phyloP scores from a whole-genome alignment of 192 early-diverging fungal genomes.

The Glomus cerebriforme region DNA sequence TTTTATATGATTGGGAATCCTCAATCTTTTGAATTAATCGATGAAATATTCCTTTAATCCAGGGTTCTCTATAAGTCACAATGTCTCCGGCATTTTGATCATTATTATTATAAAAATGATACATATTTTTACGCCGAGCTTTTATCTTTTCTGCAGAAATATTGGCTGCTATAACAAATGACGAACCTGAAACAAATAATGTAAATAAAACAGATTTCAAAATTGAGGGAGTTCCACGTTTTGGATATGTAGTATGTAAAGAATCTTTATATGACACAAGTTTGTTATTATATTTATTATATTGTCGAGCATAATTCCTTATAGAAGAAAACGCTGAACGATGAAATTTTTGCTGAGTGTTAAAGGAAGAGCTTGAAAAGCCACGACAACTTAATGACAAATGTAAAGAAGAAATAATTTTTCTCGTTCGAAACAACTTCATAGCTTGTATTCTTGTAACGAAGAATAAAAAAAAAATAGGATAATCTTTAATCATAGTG shows the following conservation, averaged over 20 bases:
- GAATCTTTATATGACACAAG: neutral
- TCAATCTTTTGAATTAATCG: slow-evolving; percentile 39
- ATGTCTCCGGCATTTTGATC: slow-evolving; percentile 35
- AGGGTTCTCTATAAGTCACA: slow-evolving; percentile 28
- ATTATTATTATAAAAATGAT: slow-evolving; percentile 35
- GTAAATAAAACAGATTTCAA: slow-evolving; percentile 53
- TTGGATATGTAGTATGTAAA: neutral
- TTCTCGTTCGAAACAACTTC: neutral
- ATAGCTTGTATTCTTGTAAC: too few species aligned
- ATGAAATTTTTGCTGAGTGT: neutral
- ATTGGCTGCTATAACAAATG: slow-evolving; percentile 44
- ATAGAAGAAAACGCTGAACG: neutral
- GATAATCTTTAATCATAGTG: neutral
- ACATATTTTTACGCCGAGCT: slow-evolving; percentile 35
- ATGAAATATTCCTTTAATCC: slow-evolving; percentile 35
- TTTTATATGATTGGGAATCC: slow-evolving; percentile 39
- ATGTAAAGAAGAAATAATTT: neutral
- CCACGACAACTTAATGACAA: neutral
- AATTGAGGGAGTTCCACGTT: slow-evolving; percentile 29
- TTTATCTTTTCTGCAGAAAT: slow-evolving; percentile 39
- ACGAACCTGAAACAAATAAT: slow-evolving; percentile 32
- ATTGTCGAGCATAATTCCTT: neutral
- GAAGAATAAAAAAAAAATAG: neutral
- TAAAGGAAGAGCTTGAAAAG: neutral
- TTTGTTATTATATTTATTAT: neutral